Evolutionary conservation across 2,329 filamentous ascomycete species (phyloP).

Genomic region (Tetracladium maxilliforme): DNA sequence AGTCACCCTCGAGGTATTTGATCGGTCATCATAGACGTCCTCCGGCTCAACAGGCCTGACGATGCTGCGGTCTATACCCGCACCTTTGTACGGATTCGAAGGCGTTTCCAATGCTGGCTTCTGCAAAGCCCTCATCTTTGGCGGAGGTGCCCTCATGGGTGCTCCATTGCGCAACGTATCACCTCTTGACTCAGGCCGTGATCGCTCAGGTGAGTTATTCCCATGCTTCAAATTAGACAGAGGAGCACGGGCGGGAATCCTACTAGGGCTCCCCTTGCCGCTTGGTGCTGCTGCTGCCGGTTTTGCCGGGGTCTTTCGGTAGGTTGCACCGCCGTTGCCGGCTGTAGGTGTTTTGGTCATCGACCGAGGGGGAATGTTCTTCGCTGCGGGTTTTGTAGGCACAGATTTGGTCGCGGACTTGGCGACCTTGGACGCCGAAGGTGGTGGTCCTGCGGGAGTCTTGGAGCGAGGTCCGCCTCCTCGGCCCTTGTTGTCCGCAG

Average conservation of each 20-base stretch:
- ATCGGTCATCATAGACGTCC: conserved; percentile 68
- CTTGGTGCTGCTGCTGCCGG: no score
- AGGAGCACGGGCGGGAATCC: conserved; percentile 55
- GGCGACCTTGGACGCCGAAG: conserved; percentile 20
- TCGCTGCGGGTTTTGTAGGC: neutral
- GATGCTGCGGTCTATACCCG: conserved; percentile 33
- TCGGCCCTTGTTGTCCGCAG: conserved; percentile 39
- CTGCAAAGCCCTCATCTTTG: conserved; percentile 81
- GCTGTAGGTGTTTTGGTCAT: conserved; percentile 33
- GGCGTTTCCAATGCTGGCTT: conserved; percentile 33
- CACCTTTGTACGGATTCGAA: conserved; percentile 28
- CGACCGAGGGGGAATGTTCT: neutral
- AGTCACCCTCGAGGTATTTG: conserved; percentile 16
- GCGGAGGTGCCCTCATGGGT: conserved; percentile 57
- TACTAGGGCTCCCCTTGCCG: conserved; percentile 39
- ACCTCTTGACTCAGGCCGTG: conserved; percentile 8
- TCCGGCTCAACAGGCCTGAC: conserved; percentile 55
- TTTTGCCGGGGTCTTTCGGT: no score
- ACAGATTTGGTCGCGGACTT: conserved; percentile 11
- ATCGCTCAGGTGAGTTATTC: conserved; percentile 65
- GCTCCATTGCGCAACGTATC: conserved; percentile 25
- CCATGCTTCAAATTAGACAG: conserved; percentile 55
- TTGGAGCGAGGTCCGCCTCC: conserved; percentile 54
- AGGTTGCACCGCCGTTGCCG: no score
- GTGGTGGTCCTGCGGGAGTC: conserved; percentile 52